Percentiles rank a stretch among this genome's conserved stretches.
Evolutionary conservation across 768 basidiomycete species (phyloP).

Genomic region (Lactarius akahatsu): DNA sequence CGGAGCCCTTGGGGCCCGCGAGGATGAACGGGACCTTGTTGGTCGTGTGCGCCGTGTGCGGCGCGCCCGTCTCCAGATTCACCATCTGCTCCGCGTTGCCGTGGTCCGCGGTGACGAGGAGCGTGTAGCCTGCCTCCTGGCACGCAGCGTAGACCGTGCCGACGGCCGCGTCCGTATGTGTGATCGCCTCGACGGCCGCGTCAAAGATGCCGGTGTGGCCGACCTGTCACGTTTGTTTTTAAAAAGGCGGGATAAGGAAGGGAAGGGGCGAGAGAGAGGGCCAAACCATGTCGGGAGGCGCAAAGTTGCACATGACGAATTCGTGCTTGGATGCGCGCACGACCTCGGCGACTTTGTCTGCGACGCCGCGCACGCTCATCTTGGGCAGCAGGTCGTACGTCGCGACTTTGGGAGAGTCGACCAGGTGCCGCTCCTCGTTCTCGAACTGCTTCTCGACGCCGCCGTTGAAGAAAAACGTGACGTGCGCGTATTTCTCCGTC

Average conservation of each 20-base stretch:
- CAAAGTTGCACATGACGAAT: conserved; percentile 98
- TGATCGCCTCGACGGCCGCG: conserved; percentile 85
- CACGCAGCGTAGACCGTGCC: conserved; percentile 85
- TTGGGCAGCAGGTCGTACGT: conserved; percentile 91
- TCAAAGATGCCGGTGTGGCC: conserved; percentile 93
- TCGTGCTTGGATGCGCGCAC: conserved; percentile 68
- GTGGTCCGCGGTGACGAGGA: conserved; percentile 90
- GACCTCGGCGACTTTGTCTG: conserved; percentile 89
- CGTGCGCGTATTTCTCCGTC: conserved; percentile 98
- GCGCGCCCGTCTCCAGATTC: conserved; percentile 76
- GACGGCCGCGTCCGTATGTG: conserved; percentile 86
- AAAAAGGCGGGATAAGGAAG: too few relatives aligned
- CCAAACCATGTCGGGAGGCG: conserved; percentile 87
- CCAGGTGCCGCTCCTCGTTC: conserved; percentile 80
- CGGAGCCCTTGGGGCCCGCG: conserved; percentile 50
- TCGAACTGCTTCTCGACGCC: conserved; percentile 92
- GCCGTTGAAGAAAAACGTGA: conserved; percentile 98
- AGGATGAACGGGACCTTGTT: conserved; percentile 92
- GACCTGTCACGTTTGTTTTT: conserved; percentile 45
- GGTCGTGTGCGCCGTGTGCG: conserved; percentile 90
- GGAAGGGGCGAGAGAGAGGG: too few relatives aligned
- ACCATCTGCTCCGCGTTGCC: conserved; percentile 96
- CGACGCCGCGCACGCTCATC: conserved; percentile 88
- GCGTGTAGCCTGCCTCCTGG: conserved; percentile 79
- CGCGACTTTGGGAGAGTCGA: conserved; percentile 89